These are phyloP conservation scores for Phytophthora europaea DNA, from an alignment of 352 stramenopile species.

Conservation along the genomic window DNA sequence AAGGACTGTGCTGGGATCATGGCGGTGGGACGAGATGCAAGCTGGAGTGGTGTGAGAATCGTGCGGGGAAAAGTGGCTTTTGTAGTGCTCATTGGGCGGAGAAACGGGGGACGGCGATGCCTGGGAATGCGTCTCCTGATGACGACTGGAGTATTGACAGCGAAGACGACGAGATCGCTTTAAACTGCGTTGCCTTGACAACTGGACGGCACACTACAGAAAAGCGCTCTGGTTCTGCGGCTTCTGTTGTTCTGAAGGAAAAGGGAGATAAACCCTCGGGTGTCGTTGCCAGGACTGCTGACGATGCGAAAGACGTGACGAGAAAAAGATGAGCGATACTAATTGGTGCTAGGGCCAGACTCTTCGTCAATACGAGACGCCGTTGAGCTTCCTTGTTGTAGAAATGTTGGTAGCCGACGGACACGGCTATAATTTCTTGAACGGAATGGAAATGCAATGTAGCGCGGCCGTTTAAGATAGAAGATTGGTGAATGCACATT, in stretches of 20 bases:
- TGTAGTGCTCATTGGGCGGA: constrained; percentile 26
- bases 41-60: constrained; percentile 24
- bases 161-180: constrained; percentile 4
- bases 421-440: too few relatives aligned
- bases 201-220: background rate
- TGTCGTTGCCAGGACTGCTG: background rate
- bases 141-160: constrained; percentile 17
- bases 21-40: constrained; percentile 25
- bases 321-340: background rate
- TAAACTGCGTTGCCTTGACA: background rate
- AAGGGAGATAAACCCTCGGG: background rate
- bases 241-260: background rate
- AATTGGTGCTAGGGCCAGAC: too few relatives aligned
- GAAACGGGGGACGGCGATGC: constrained; percentile 9
- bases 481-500: background rate
- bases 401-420: too few relatives aligned
- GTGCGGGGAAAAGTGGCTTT: constrained; percentile 16
- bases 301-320: background rate
- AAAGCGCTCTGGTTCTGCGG: background rate
- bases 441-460: too few relatives aligned
- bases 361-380: too few relatives aligned
- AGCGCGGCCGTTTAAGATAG: background rate
- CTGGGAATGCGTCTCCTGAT: background rate
- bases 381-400: too few relatives aligned
- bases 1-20: constrained; percentile 24